Evolutionary conservation across 768 basidiomycete species (phyloP), one percentile per base, ranked within the genome.

Genomic region (Leccinum variicolor): DNA sequence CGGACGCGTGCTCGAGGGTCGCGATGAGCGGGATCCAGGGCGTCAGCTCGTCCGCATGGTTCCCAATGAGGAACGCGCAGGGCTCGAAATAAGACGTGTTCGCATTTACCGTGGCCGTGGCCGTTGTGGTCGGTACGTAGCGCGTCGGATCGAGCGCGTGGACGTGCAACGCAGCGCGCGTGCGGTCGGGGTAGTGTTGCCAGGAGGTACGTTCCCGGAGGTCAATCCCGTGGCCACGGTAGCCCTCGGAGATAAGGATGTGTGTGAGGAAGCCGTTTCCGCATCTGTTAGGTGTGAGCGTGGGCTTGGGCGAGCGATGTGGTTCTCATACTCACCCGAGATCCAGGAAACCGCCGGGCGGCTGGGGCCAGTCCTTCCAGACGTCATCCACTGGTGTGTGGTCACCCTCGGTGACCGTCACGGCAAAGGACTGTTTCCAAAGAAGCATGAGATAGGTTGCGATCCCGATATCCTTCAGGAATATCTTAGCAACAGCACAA

Each of bases 41-140:
- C 23, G 95, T 95, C 17, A 98, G 78, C 64, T 98, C 96, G 74
- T 98, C 96, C 0, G 95, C 90, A 71, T 98, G 96, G 74, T 98
- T 98, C 9, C 91, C 94, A 51, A 98, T 89, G 56, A 98, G 73
- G 74, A 97, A 98, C 3, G 78, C 73, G 1, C 79, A 84, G 0
- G 76, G 74, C 8, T 66, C 66, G 52, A 84, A 69, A 50, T 70
- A 69, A 26, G 75, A 66, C 9, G 23, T 51, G 23, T 39, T 49
- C 8, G 45, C 14, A 14, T 6, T 33, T 39, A 17, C 17, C 8
- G 36, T 19, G 41, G 39, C 7, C 8, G 7, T 6, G 9, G 19
- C 50, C 6, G 19, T 25, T 11, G 1, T 23, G 3, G 31, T n/a
- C 11, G 6, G 43, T 54, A 17, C 43, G 26, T 53, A 53, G 46